Evolutionary conservation across 2,329 filamentous ascomycete genomes (phyloP).

Genomic region (Lachnellula arida): DNA sequence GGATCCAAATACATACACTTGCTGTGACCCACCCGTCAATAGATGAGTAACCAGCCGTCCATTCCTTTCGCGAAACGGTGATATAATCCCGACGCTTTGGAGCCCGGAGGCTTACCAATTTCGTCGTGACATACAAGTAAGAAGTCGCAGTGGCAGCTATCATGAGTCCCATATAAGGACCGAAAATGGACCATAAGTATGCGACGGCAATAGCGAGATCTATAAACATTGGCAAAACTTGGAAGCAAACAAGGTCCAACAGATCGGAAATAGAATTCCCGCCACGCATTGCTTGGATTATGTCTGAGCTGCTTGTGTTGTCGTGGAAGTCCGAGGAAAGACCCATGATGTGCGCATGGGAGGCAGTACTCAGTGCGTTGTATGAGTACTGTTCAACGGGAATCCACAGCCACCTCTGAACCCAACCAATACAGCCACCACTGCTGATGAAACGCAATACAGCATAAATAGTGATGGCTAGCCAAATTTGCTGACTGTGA

Average conservation of each 20-base stretch:
- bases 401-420: slow-evolving; percentile 48
- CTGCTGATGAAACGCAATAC: slow-evolving; percentile 45
- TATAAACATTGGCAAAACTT: slow-evolving; percentile 55
- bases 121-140: slow-evolving; percentile 48
- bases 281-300: slow-evolving; percentile 61
- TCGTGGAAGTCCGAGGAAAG: slow-evolving; percentile 68
- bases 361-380: slow-evolving; percentile 51
- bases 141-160: slow-evolving; percentile 41
- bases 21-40: slow-evolving; percentile 37
- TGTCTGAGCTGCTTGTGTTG: slow-evolving; percentile 57
- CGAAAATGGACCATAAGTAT: slow-evolving; percentile 59
- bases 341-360: slow-evolving; percentile 64
- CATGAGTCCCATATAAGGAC: slow-evolving; percentile 52
- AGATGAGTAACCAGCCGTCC: slow-evolving; percentile 34
- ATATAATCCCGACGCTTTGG: slow-evolving; percentile 34
- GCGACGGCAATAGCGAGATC: slow-evolving; percentile 58
- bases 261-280: slow-evolving; percentile 56
- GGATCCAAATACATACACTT: slow-evolving; percentile 25
- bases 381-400: slow-evolving; percentile 55
- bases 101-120: slow-evolving; percentile 31
- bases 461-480: slow-evolving; percentile 48
- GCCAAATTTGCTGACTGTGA: slow-evolving; percentile 43
- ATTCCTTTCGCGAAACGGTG: slow-evolving; percentile 31
- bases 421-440: slow-evolving; percentile 44
- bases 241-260: slow-evolving; percentile 55